Evolutionary conservation across 495 filamentous ascomycete genomes (phyloP), one percentile per base, ranked within the genome.

Genomic region (Gamarada debralockiae): DNA sequence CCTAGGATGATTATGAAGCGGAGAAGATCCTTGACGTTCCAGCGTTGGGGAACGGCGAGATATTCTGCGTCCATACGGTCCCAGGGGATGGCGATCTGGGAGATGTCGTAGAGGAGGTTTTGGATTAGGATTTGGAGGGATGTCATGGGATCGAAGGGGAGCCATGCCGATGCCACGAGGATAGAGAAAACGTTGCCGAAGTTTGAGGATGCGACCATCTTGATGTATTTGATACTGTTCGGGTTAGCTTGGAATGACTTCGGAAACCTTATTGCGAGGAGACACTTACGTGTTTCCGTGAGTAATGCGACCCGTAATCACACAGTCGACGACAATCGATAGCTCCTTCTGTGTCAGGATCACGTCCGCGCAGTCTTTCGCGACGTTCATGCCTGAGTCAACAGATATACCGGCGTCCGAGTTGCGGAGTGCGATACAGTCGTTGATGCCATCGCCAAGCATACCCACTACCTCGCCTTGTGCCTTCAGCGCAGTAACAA

Each of bases 391-490:
- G 14, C 21, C 51, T 1, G 51, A 18, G 36, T 54, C 9, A 21
- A 54, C 51, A 14, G 41, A 47, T n/a, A 54, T 47, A 12, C 51
- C 51, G 23, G 23, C 31, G 22, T 54, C 51, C 1, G 51, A 27
- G 7, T 14, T 12, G 9, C 42, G 27, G 1, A 54, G 42, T n/a
- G 51, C 41, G 24, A 48, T n/a, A 27, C 41, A 41, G 15, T 54
- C 51, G 24, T 54, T 54, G 14, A 54, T 48, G 29, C 51, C 51
- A 39, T 54, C 51, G 18, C 51, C 51, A 3, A 54, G 33, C 51
- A 54, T 54, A 10, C 51, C 51, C 5, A 54, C 43, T 27, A 54
- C 51, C 17, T 54, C 42, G 10, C 42, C 29, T 22, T 54, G 27
- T 17, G 8, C 3, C 10, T 41, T 37, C 29, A 54, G 25, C 25